Conservation (phyloP, 1,139 yeast species). For the Yamadazyma spencermartinsiae region DNA sequence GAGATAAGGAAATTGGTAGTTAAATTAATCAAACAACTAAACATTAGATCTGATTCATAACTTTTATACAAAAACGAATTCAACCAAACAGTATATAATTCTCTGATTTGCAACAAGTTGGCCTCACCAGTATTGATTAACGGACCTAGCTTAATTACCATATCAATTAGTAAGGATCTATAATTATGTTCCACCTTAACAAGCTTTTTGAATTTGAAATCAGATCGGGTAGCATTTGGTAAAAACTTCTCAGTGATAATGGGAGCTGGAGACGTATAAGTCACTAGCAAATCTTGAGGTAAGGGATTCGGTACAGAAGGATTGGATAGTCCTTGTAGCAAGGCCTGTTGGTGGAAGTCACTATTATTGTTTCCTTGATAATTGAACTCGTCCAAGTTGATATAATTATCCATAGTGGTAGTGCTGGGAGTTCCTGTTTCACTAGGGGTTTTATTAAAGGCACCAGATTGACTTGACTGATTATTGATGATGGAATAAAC, state of each 20-base stretch:
- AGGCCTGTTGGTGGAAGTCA: slow-evolving; percentile 12
- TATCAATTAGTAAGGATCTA: slow-evolving; percentile 14
- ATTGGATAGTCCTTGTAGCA: slow-evolving; percentile 14
- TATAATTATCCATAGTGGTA: slow-evolving; percentile 3
- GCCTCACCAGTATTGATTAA: slow-evolving; percentile 29
- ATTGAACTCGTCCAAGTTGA: slow-evolving; percentile 3
- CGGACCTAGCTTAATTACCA: slow-evolving; percentile 20
- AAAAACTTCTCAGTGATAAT: slow-evolving; percentile 13
- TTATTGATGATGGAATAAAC: slow-evolving; percentile 31
- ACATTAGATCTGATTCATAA: slow-evolving; percentile 28
- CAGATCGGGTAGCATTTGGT: slow-evolving; percentile 20
- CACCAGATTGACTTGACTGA: slow-evolving; percentile 8
- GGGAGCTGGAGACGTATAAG: slow-evolving; percentile 8
- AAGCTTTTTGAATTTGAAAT: slow-evolving; percentile 16
- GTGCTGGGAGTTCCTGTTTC: background rate
- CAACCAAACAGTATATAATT: slow-evolving; percentile 36
- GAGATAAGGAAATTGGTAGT: slow-evolving; percentile 43
- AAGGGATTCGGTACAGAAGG: slow-evolving; percentile 11
- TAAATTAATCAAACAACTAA: slow-evolving; percentile 40
- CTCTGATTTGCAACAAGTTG: slow-evolving; percentile 30
- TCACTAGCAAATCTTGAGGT: slow-evolving; percentile 15
- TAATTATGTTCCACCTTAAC: slow-evolving; percentile 19
- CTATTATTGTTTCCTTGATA: slow-evolving; percentile 1
- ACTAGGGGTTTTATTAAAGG: slow-evolving; percentile 1
- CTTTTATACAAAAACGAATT: slow-evolving; percentile 33